phyloP scores from a whole-genome alignment of 169 alveolate species.

The Babesia sp. region DNA sequence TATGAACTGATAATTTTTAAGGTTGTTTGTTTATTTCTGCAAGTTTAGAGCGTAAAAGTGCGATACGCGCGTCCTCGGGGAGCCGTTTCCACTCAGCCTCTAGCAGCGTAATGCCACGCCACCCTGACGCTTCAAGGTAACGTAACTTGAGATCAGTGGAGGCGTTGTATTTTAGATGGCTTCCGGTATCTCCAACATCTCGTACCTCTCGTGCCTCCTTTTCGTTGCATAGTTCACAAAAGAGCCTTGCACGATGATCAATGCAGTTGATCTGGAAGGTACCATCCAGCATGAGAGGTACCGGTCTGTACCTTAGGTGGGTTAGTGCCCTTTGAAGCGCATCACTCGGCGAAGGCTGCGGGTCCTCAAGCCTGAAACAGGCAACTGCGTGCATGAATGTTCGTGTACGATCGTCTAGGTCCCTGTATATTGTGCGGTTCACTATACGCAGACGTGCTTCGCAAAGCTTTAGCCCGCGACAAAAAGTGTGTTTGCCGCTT shows the following conservation, averaged over 20 bases:
- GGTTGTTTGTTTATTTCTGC: background rate
- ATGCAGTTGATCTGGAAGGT: slow-evolving; percentile 34
- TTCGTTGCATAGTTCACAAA: slow-evolving; percentile 31
- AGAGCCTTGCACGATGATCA: slow-evolving; percentile 15
- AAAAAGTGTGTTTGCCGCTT: slow-evolving; percentile 35
- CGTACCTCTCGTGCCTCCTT: slow-evolving; percentile 6
- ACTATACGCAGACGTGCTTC: slow-evolving; percentile 28
- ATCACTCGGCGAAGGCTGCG: background rate
- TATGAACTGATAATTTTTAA: background rate
- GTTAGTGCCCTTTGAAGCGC: slow-evolving; percentile 14
- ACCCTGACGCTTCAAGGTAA: slow-evolving; percentile 48
- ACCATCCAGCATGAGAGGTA: slow-evolving; percentile 25
- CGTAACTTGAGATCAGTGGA: slow-evolving; percentile 31
- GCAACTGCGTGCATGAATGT: slow-evolving; percentile 8
- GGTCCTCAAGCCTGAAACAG: slow-evolving; percentile 13
- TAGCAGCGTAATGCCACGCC: slow-evolving; percentile 27
- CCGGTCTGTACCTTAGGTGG: slow-evolving; percentile 33
- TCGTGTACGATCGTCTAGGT: slow-evolving; percentile 2
- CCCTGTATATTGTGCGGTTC: slow-evolving; percentile 19
- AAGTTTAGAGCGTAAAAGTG: slow-evolving; percentile 3
- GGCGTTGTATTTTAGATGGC: background rate
- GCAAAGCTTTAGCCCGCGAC: slow-evolving; percentile 52
- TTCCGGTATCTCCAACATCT: no score
- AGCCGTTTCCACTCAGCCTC: slow-evolving; percentile 25
- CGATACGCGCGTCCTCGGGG: background rate